Evolutionary conservation across 1,284 basidiomycete species (phyloP).

Genomic region (Leccinum laetum): DNA sequence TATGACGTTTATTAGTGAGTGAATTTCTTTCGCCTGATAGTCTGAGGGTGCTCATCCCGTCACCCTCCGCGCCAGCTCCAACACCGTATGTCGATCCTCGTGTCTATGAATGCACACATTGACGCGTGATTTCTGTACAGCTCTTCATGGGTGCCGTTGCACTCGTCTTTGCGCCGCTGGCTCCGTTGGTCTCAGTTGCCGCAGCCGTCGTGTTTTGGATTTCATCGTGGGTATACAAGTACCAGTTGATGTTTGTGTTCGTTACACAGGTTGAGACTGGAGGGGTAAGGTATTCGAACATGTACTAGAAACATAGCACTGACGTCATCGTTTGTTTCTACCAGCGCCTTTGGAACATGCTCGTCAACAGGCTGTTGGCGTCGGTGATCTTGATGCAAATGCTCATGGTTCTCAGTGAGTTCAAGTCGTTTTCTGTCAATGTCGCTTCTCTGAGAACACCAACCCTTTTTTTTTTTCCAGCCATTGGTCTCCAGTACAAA

Average conservation of each 20-base stretch:
- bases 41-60: constrained; percentile 10
- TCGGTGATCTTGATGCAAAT: constrained; percentile 81
- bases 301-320: constrained; percentile 1
- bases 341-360: constrained; percentile 90
- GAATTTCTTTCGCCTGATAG: not conserved
- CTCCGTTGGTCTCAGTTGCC: constrained; percentile 82
- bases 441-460: constrained; percentile 1
- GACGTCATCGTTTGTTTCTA: not conserved
- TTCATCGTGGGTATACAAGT: constrained; percentile 83
- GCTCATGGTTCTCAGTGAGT: constrained; percentile 85
- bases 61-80: constrained; percentile 46
- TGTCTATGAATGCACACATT: constrained; percentile 6
- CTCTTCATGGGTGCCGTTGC: constrained; percentile 88
- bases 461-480: constrained; percentile 38
- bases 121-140: constrained; percentile 35
- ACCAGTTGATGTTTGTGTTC: constrained; percentile 93
- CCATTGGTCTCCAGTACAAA: constrained; percentile 81
- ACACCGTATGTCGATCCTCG: constrained; percentile 47
- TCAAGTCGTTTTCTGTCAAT: not conserved
- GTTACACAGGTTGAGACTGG: constrained; percentile 88
- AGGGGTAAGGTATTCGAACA: constrained; percentile 55
- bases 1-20: constrained; percentile 88
- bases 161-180: constrained; percentile 89
- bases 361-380: constrained; percentile 82
- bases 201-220: constrained; percentile 85